Percentiles rank a stretch among this genome's conserved stretches.
phyloP scores from a whole-genome alignment of 176 grass and related monocot species.

The Oryza australiensis region DNA sequence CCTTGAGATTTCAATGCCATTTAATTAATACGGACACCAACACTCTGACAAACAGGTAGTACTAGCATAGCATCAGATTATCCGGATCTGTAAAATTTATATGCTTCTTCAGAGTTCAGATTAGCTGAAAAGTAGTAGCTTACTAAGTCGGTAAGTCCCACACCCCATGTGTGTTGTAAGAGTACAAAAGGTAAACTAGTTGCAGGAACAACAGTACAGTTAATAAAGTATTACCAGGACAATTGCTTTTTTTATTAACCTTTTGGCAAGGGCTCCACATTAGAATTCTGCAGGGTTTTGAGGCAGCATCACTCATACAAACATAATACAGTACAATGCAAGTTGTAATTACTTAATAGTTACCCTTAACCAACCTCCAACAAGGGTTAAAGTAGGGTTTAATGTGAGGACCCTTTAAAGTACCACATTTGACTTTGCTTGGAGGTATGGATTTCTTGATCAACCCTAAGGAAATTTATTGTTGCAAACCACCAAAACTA shows the following conservation, averaged over 20 bases:
- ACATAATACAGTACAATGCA: neutral
- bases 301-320: neutral
- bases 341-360: neutral
- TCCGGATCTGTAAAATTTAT: constrained; percentile 1
- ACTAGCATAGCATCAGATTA: constrained; percentile 9
- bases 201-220: constrained; percentile 30
- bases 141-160: neutral
- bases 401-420: constrained; percentile 23
- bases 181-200: constrained; percentile 41
- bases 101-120: constrained; percentile 22
- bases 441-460: constrained; percentile 7
- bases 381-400: neutral
- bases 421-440: constrained; percentile 39
- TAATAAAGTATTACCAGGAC: constrained; percentile 46
- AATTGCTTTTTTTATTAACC: constrained; percentile 11
- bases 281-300: constrained; percentile 23
- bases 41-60: neutral
- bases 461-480: neutral
- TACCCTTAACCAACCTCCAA: constrained; percentile 5
- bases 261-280: constrained; percentile 33
- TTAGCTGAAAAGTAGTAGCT: constrained; percentile 8
- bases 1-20: neutral
- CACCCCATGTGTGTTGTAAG: constrained; percentile 23
- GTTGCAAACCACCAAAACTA: neutral
- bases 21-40: neutral